A percentile compares a stretch with the other conserved stretches of the same genome.
phyloP scores from a whole-genome alignment of 805 yeast genomes.

The Candida saitoana region DNA sequence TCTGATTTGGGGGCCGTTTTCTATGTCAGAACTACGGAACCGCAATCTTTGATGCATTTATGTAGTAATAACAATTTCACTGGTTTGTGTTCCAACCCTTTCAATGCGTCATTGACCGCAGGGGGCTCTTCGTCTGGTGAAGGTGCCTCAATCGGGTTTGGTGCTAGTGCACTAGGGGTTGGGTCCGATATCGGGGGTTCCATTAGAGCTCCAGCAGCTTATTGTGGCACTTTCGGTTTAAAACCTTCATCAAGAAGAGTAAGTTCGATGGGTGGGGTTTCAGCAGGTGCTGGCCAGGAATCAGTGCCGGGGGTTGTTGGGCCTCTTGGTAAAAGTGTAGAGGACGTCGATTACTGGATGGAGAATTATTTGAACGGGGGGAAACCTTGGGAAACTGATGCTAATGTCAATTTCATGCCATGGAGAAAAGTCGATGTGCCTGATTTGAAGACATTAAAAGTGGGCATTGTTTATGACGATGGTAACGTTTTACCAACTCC shows the following conservation, averaged over 20 bases:
- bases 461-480: conserved; percentile 63
- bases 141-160: conserved; percentile 40
- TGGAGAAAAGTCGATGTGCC: conserved; percentile 49
- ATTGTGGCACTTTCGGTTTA: conserved; percentile 37
- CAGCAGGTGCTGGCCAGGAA: conserved; percentile 61
- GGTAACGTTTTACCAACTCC: conserved; percentile 66
- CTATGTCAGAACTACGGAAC: conserved; percentile 42
- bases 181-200: conserved; percentile 45
- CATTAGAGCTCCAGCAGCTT: conserved; percentile 43
- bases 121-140: conserved; percentile 47
- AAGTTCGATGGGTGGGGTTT: conserved; percentile 41
- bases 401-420: conserved; percentile 43
- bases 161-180: conserved; percentile 37
- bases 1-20: conserved; percentile 41
- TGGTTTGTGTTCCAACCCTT: conserved; percentile 38
- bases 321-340: conserved; percentile 61
- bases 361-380: conserved; percentile 56
- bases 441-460: conserved; percentile 43
- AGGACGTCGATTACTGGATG: conserved; percentile 70
- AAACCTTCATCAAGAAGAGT: conserved; percentile 41
- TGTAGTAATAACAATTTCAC: conserved; percentile 37
- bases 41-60: conserved; percentile 44
- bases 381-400: conserved; percentile 58
- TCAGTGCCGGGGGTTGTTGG: conserved; percentile 64
- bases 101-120: conserved; percentile 33